Evolutionary conservation across 441 rosid genomes (phyloP).

Genomic region (Jatropha podagrica): DNA sequence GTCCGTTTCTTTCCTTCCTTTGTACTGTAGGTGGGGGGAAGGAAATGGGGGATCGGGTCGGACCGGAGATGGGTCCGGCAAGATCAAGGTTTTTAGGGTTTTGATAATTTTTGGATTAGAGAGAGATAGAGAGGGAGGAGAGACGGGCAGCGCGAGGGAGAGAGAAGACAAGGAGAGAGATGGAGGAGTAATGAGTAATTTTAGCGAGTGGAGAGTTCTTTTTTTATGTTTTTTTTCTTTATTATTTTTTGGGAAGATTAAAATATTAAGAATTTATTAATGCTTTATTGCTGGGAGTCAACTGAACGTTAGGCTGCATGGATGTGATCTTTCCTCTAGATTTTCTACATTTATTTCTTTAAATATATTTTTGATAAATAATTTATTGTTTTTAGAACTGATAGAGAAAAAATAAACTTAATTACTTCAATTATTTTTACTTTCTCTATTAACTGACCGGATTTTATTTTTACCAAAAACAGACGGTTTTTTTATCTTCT

Average conservation of each 20-base stretch:
- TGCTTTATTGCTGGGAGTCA: constrained; percentile 50
- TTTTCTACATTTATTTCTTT: constrained; percentile 7
- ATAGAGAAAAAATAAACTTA: no score
- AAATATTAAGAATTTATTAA: constrained; percentile 26
- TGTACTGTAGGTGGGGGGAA: background rate
- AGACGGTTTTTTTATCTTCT: no score
- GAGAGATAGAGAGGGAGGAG: constrained; percentile 14
- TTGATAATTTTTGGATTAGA: background rate
- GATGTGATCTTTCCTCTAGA: constrained; percentile 31
- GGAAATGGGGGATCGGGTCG: constrained; percentile 8
- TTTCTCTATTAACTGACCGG: no score
- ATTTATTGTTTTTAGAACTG: background rate
- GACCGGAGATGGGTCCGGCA: constrained; percentile 1
- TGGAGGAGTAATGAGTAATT: constrained; percentile 6
- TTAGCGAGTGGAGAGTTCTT: constrained; percentile 4
- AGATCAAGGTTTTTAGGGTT: constrained; percentile 26
- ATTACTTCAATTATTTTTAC: no score
- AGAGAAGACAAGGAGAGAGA: background rate
- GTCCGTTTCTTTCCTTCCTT: background rate
- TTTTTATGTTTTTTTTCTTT: constrained; percentile 25
- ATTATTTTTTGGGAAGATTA: background rate
- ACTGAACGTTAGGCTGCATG: constrained; percentile 80
- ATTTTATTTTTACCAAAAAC: no score
- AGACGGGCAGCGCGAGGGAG: constrained; percentile 8
- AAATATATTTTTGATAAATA: background rate